These are phyloP conservation scores for Colletotrichum viniferum DNA, from an alignment of 2,329 filamentous ascomycete genomes.

Conservation along the genomic window DNA sequence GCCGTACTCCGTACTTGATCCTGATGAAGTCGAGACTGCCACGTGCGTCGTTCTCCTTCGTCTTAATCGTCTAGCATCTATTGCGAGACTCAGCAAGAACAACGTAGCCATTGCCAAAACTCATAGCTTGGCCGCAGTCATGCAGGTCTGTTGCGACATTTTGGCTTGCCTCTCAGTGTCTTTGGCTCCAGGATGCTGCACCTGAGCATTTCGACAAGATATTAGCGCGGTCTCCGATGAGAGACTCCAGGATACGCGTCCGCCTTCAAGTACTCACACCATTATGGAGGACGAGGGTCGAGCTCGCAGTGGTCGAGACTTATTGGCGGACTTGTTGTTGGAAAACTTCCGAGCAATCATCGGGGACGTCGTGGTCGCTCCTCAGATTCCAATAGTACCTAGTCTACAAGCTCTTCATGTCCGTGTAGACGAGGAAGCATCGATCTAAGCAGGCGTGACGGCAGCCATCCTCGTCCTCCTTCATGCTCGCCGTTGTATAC, in stretches of 20 bases:
- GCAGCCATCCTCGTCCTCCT: not conserved
- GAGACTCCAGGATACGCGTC: not conserved
- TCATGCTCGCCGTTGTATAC: not conserved
- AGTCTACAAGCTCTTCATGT: not conserved
- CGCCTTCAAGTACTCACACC: accelerated
- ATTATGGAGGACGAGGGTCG: not conserved
- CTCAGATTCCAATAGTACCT: not conserved
- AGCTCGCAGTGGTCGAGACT: not conserved
- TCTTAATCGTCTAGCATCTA: not conserved
- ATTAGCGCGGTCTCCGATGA: not conserved
- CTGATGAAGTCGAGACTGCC: not conserved
- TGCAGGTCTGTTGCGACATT: not conserved
- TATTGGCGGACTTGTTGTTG: not conserved
- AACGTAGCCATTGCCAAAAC: not conserved
- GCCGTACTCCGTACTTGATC: not conserved
- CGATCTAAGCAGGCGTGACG: not conserved
- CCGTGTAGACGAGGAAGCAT: not conserved
- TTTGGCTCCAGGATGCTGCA: not conserved
- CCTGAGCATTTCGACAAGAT: accelerated
- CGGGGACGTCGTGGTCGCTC: not conserved
- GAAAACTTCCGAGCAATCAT: not conserved
- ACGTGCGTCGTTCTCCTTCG: not conserved
- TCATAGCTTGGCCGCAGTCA: not conserved
- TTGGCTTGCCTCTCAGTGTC: not conserved
- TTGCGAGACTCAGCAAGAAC: not conserved